Conservation (phyloP, 352 stramenopile genomes). For the Halophytophthora polymorphica region DNA sequence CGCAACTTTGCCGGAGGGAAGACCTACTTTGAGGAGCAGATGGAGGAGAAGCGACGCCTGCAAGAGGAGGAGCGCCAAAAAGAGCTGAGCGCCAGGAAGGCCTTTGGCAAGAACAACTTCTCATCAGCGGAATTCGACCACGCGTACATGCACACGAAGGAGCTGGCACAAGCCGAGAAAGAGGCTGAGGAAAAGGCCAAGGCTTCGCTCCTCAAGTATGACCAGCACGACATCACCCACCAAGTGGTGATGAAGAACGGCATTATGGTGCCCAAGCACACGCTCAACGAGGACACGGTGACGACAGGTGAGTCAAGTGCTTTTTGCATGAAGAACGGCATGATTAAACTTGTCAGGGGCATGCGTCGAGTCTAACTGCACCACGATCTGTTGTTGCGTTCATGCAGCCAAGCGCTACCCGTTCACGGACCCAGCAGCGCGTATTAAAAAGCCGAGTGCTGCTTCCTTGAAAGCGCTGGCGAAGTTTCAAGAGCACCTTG, state of each 20-base stretch:
- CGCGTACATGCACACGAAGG: constrained; percentile 50
- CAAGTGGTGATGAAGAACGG: constrained; percentile 68
- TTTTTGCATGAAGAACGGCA: background rate
- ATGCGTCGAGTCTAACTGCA: background rate
- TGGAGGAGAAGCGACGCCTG: constrained; percentile 56
- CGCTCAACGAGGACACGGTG: background rate
- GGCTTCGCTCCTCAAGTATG: constrained; percentile 45
- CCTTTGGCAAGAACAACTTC: constrained; percentile 47
- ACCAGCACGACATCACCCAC: constrained; percentile 50
- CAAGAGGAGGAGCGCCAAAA: constrained; percentile 49
- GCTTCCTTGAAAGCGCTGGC: constrained; percentile 44
- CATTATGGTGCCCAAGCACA: constrained; percentile 39
- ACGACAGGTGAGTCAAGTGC: background rate
- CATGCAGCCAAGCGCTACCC: constrained; percentile 49
- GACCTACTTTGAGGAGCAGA: constrained; percentile 55
- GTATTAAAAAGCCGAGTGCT: constrained; percentile 41
- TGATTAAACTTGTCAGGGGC: background rate
- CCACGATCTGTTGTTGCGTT: background rate
- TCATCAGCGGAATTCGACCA: constrained; percentile 49
- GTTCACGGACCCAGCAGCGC: constrained; percentile 51
- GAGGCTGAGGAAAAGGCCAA: constrained; percentile 62
- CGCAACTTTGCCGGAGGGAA: constrained; percentile 42
- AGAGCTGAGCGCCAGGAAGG: constrained; percentile 30
- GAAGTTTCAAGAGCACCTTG: constrained; percentile 58
- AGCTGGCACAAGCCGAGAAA: constrained; percentile 43